Percentiles rank a stretch among this genome's conserved stretches.
Evolutionary conservation across 306 rosid genomes (phyloP).

Genomic region (Ormosia semicastrata): DNA sequence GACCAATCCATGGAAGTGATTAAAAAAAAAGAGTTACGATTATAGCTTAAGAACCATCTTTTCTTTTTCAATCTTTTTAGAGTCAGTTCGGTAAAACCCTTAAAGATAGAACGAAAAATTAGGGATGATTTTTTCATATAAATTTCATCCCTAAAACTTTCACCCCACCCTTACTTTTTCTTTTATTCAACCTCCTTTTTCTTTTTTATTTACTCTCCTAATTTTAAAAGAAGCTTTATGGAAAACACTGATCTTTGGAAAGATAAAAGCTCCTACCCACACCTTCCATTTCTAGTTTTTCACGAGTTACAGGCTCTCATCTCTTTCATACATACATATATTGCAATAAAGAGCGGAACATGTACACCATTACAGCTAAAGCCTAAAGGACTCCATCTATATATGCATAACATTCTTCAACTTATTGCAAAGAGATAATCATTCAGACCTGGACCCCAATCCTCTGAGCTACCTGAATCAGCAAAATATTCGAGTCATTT

Average conservation of each 20-base stretch:
- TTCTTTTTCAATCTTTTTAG: background rate
- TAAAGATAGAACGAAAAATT: background rate
- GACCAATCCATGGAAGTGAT: too few relatives aligned
- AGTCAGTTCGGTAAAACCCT: background rate
- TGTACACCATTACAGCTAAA: slow-evolving; percentile 11
- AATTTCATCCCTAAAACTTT: too few relatives aligned
- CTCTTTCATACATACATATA: background rate
- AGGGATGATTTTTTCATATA: background rate
- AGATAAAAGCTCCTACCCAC: slow-evolving; percentile 19
- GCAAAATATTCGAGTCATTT: slow-evolving; percentile 17
- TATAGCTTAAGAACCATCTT: too few relatives aligned
- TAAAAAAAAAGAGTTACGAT: too few relatives aligned
- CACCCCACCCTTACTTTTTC: background rate
- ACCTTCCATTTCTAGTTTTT: background rate
- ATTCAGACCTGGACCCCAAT: slow-evolving; percentile 58
- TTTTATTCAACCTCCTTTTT: background rate
- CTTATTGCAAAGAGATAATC: slow-evolving; percentile 4
- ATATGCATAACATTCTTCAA: slow-evolving; percentile 34
- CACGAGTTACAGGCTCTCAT: background rate
- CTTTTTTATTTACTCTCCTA: background rate
- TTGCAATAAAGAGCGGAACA: background rate
- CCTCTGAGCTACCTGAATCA: slow-evolving; percentile 76
- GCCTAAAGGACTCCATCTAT: slow-evolving; percentile 19
- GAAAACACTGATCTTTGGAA: background rate
- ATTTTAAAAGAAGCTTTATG: background rate